Evolutionary conservation across 2,329 filamentous ascomycete species (phyloP).

Genomic region (Trichophyton mentagrophytes): DNA sequence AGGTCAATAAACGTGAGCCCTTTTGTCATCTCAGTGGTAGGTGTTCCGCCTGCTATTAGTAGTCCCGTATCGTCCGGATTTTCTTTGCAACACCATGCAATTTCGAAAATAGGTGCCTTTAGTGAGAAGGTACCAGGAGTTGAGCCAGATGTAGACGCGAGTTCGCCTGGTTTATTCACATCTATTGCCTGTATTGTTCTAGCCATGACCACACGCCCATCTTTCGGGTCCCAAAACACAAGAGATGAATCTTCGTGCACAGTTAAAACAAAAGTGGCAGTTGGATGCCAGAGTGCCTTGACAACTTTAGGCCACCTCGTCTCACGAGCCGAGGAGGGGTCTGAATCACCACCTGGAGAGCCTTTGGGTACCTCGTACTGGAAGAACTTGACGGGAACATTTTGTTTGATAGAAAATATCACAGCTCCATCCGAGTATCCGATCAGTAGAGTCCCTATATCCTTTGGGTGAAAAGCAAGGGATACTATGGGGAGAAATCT

Average conservation of each 20-base stretch:
- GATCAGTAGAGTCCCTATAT: conserved; percentile 81
- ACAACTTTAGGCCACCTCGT: conserved; percentile 60
- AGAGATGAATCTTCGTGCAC: conserved; percentile 83
- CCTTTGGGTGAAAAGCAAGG: conserved; percentile 74
- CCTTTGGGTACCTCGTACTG: conserved; percentile 70
- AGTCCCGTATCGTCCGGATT: conserved; percentile 90
- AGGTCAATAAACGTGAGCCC: conserved; percentile 83
- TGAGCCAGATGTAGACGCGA: conserved; percentile 21
- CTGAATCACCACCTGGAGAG: conserved; percentile 64
- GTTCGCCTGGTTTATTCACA: conserved; percentile 53
- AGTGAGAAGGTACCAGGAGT: conserved; percentile 42
- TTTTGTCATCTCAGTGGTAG: conserved; percentile 53
- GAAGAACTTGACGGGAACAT: conserved; percentile 63
- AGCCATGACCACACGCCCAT: conserved; percentile 71
- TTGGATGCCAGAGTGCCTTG: conserved; percentile 88
- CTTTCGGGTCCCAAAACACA: conserved; percentile 88
- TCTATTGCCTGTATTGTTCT: conserved; percentile 63
- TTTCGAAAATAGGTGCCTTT: conserved; percentile 62
- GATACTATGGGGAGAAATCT: conserved; percentile 56
- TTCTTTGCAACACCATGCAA: conserved; percentile 86
- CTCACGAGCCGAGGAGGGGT: conserved; percentile 49
- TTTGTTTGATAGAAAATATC: conserved; percentile 90
- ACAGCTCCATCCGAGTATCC: conserved; percentile 83
- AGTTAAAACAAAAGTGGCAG: conserved; percentile 75
- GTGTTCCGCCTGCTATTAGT: conserved; percentile 69